Percentiles rank a stretch among this genome's conserved stretches.
Conservation (phyloP, 1,139 yeast species). For the Diutina scorzettiae region DNA sequence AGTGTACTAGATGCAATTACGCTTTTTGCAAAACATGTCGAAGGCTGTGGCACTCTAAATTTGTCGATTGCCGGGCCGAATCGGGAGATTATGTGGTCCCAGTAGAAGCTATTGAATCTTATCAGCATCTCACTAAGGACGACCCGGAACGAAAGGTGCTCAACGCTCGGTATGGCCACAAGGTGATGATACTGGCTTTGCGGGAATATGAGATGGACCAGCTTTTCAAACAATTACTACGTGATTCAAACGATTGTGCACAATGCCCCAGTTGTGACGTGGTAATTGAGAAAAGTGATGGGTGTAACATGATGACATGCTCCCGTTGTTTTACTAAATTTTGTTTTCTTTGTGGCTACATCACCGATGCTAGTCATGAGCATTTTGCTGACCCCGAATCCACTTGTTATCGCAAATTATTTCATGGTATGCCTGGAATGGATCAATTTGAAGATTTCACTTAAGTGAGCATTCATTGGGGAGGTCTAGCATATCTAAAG, state of each 20-base stretch:
- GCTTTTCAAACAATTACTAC: constrained; percentile 33
- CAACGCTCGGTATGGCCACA: constrained; percentile 39
- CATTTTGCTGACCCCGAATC: constrained; percentile 36
- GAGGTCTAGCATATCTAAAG: constrained; percentile 10
- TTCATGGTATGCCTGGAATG: constrained; percentile 41
- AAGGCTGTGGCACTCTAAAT: constrained; percentile 53
- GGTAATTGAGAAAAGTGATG: constrained; percentile 48
- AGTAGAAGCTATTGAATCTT: constrained; percentile 26
- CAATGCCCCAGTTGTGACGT: constrained; percentile 46
- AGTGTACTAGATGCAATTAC: constrained; percentile 40
- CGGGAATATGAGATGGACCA: constrained; percentile 37
- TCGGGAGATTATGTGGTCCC: constrained; percentile 27
- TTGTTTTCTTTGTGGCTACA: constrained; percentile 49
- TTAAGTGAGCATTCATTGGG: too few relatives aligned
- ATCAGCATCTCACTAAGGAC: constrained; percentile 18
- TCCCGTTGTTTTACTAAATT: constrained; percentile 36
- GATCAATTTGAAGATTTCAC: constrained; percentile 8
- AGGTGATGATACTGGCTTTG: constrained; percentile 28
- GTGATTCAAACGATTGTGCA: constrained; percentile 27
- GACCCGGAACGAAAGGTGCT: constrained; percentile 24
- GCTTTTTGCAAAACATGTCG: constrained; percentile 52
- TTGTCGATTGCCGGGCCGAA: constrained; percentile 18
- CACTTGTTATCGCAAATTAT: constrained; percentile 39
- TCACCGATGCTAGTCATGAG: constrained; percentile 30
- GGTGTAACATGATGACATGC: constrained; percentile 62